A percentile compares a stretch with the other conserved stretches of the same genome.
Conservation (phyloP, 2,329 filamentous ascomycete genomes). For the Aspergillus puulaauensis region DNA sequence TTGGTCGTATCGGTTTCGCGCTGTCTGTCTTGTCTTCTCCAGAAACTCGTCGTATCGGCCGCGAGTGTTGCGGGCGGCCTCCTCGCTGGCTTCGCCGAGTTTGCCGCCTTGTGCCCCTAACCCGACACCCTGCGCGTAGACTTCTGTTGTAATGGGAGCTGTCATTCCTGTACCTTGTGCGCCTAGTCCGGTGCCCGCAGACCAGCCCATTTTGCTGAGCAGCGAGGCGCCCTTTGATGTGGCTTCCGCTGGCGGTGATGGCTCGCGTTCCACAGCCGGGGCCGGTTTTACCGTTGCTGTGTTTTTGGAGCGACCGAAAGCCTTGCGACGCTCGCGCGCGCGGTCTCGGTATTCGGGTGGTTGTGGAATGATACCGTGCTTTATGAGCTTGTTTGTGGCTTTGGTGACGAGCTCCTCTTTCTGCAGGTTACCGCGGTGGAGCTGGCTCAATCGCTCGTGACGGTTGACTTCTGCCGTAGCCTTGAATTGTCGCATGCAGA, state of each 20-base stretch:
- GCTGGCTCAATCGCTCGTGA: constrained; percentile 59
- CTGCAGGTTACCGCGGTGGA: constrained; percentile 57
- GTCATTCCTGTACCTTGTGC: constrained; percentile 50
- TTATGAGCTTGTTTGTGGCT: constrained; percentile 43
- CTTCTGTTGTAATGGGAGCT: constrained; percentile 47
- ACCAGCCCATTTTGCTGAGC: constrained; percentile 54
- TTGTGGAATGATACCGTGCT: constrained; percentile 40
- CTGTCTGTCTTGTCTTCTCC: constrained; percentile 47
- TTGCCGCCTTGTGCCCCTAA: constrained; percentile 51
- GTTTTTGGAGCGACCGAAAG: constrained; percentile 39
- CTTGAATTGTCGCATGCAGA: constrained; percentile 62
- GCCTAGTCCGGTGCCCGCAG: constrained; percentile 48
- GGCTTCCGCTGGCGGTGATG: constrained; percentile 27
- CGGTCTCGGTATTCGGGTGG: constrained; percentile 47
- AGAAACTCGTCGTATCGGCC: constrained; percentile 49
- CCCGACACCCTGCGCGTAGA: constrained; percentile 52
- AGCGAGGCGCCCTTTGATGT: constrained; percentile 52
- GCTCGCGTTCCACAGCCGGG: constrained; percentile 29
- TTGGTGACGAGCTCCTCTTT: constrained; percentile 48
- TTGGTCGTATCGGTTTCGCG: constrained; percentile 48
- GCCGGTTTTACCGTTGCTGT: constrained; percentile 18
- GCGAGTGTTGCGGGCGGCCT: constrained; percentile 49
- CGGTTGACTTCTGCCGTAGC: constrained; percentile 55
- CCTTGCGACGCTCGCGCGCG: constrained; percentile 45
- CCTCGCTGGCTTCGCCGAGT: constrained; percentile 48